Evolutionary conservation across 257 asterid genomes (phyloP), one percentile per base, ranked within the genome.

Genomic region (Solanum arcanum): DNA sequence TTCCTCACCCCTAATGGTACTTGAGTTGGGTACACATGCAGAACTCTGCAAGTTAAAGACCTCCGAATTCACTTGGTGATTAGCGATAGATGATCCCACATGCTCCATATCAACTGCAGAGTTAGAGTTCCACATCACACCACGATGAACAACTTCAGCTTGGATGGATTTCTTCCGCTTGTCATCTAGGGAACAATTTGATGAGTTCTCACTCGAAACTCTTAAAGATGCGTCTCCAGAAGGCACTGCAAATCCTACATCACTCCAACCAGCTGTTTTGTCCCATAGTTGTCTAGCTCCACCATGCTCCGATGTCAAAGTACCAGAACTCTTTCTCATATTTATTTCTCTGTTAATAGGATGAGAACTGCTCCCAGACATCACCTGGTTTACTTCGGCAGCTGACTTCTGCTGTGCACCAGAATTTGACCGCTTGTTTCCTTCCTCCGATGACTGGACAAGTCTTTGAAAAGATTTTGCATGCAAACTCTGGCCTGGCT

Each of bases 191-290:
- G 88, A 92, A 76, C 91, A 91, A 86, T 86, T 92, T 21, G 90
- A 56, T 85, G 89, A 86, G 87, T 90, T 92, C 44, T 89, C 95
- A 87, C 87, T 88, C 82, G 90, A 92, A 49, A 64, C 89, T 76
- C 75, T 83, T 35, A 39, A 49, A 73, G 85, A 69, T 81, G 90
- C 88, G 90, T 92, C 96, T 87, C 92, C 93, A 81, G 86, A 88
- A 44, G 93, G 86, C 69, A 91, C 85, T 85, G 83, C 86, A 83
- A 94, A 89, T 83, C 89, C 94, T 56, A 75, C 86, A 85, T 90
- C 88, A 90, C 91, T 93, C 96, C 94, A 90, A 89, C 91, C 93
- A 91, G 91, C 92, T 87, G 92, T 77, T 88, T 90, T 89, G 52
- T 84, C 75, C 64, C 85, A 87, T 52, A 52, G 91, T 86, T 64